These are phyloP conservation scores for Entomophthora muscae DNA, from an alignment of 371 early-diverging fungal genomes.

Conservation along the genomic window DNA sequence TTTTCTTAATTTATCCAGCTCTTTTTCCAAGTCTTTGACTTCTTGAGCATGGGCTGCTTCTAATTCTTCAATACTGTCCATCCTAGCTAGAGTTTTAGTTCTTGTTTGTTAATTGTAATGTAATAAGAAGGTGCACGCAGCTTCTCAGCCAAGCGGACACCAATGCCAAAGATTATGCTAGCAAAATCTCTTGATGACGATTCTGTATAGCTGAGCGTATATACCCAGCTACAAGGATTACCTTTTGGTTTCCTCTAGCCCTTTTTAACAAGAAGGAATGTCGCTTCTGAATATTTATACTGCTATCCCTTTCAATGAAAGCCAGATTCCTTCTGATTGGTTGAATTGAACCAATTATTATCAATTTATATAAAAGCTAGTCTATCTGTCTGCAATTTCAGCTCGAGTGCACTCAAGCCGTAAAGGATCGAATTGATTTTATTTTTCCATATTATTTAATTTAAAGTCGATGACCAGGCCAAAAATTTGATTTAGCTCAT, in stretches of 20 bases:
- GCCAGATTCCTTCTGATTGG: no score
- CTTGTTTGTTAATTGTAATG: not conserved
- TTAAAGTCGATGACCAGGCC: no score
- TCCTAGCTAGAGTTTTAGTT: not conserved
- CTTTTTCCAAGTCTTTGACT: not conserved
- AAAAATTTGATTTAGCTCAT: no score
- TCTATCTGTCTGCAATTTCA: no score
- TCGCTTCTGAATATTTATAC: no score
- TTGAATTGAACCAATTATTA: no score
- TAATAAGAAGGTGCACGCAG: not conserved
- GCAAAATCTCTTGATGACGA: conserved; percentile 8
- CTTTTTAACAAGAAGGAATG: no score
- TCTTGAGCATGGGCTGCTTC: not conserved
- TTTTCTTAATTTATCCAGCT: not conserved
- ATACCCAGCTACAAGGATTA: not conserved
- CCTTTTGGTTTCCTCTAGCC: not conserved
- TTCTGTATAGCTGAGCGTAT: not conserved
- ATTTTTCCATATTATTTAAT: no score
- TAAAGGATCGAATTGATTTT: no score
- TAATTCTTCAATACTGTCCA: not conserved
- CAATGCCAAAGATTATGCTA: conserved; percentile 4
- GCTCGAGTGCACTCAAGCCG: no score
- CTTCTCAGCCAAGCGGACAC: not conserved
- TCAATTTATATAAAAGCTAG: no score
- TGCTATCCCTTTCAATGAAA: no score